A percentile compares a stretch with the other conserved stretches of the same genome.
phyloP scores from a whole-genome alignment of 306 rosid genomes.

The Sicyos edulis region DNA sequence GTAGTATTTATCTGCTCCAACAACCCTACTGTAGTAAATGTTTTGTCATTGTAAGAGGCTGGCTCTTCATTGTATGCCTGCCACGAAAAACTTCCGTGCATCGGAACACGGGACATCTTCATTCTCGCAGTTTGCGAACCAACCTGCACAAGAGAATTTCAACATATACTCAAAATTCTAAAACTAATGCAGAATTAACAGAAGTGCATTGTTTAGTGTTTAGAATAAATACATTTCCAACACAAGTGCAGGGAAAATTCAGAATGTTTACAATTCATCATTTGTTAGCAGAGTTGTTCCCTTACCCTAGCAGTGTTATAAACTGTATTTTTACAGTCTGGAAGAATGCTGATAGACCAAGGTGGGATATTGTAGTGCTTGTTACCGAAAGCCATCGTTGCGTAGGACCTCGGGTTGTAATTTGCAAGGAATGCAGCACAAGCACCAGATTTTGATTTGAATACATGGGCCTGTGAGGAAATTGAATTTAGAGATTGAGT shows the following conservation, averaged over 20 bases:
- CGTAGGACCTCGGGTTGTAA: constrained; percentile 56
- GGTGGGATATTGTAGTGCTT: constrained; percentile 92
- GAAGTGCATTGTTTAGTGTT: not conserved
- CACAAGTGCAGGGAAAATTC: not conserved
- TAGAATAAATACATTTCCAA: not conserved
- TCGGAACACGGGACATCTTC: constrained; percentile 89
- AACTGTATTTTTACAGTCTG: constrained; percentile 84
- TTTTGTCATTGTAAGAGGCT: constrained; percentile 52
- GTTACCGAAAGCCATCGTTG: constrained; percentile 66
- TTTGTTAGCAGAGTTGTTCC: constrained; percentile 5
- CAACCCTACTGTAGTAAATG: constrained; percentile 66
- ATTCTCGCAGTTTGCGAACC: constrained; percentile 71
- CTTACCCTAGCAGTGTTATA: constrained; percentile 98
- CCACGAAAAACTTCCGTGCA: constrained; percentile 86
- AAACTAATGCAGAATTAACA: not conserved
- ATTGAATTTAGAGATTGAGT: constrained; percentile 16
- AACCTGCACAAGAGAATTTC: constrained; percentile 38
- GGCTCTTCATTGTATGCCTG: constrained; percentile 73
- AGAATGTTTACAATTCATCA: not conserved
- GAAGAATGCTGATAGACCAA: constrained; percentile 98
- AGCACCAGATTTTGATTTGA: constrained; percentile 68
- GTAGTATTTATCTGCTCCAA: constrained; percentile 93
- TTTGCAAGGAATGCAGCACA: constrained; percentile 96
- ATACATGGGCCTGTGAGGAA: constrained; percentile 71
- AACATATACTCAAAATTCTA: not conserved